These are phyloP conservation scores for Collybiopsis confluens DNA, from an alignment of 768 basidiomycete species.

Conservation along the genomic window DNA sequence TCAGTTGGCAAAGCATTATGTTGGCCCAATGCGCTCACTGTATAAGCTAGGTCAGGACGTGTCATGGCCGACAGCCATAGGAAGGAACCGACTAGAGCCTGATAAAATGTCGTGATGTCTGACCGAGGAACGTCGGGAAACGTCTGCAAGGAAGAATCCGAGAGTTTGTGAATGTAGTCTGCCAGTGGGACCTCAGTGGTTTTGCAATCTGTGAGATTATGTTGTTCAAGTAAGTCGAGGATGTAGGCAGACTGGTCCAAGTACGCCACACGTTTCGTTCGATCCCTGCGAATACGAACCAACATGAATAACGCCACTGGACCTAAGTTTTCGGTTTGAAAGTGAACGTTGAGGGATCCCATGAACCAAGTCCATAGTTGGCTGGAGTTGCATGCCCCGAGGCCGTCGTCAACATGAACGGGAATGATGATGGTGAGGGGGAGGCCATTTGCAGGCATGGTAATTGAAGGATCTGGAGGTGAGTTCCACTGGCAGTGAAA, in stretches of 20 bases:
- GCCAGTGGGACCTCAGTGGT: background rate
- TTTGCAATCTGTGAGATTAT: background rate
- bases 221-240: background rate
- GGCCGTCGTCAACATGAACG: slow-evolving; percentile 6
- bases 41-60: too few relatives aligned
- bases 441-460: too few relatives aligned
- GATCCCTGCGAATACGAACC: slow-evolving; percentile 14
- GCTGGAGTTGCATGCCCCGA: background rate
- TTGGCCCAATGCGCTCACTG: too few relatives aligned
- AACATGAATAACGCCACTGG: slow-evolving; percentile 11
- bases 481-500: background rate
- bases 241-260: slow-evolving; percentile 13
- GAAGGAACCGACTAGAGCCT: too few relatives aligned
- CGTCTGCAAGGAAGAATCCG: too few relatives aligned
- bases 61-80: too few relatives aligned
- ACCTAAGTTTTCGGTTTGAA: slow-evolving; percentile 11
- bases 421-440: background rate
- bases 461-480: too few relatives aligned
- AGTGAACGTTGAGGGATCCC: slow-evolving; percentile 2
- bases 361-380: slow-evolving; percentile 3
- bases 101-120: too few relatives aligned
- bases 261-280: background rate
- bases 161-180: too few relatives aligned
- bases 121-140: too few relatives aligned
- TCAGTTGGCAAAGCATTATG: too few relatives aligned